phyloP scores from a whole-genome alignment of 1,284 basidiomycete genomes.

The Volvariella surrecta region DNA sequence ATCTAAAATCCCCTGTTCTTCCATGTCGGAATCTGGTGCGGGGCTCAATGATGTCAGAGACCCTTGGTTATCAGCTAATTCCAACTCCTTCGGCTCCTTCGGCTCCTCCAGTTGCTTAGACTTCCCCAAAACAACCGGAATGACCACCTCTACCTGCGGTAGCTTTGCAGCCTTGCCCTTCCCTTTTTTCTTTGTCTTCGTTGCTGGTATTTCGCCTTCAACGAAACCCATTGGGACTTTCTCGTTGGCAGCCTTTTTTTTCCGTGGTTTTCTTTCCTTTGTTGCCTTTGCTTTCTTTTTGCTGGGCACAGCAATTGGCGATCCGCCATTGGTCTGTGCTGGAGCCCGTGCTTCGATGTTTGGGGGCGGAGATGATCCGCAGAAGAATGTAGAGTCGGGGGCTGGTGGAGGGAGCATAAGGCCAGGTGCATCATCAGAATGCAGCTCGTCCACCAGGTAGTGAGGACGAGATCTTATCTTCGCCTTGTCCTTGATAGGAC shows the following conservation, averaged over 20 bases:
- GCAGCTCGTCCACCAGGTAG: background rate
- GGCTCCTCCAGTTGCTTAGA: background rate
- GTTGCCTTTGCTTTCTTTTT: slow-evolving; percentile 4
- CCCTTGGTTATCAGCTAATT: slow-evolving; percentile 17
- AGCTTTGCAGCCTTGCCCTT: slow-evolving; percentile 13
- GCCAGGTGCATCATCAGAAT: slow-evolving; percentile 7
- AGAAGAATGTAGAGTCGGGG: slow-evolving; percentile 21
- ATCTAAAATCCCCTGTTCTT: slow-evolving; percentile 11
- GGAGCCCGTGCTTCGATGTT: background rate
- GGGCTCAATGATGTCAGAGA: slow-evolving; percentile 13
- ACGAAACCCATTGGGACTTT: slow-evolving; percentile 14
- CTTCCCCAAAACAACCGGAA: background rate
- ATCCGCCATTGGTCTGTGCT: too few relatives aligned
- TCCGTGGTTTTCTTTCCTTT: slow-evolving; percentile 6
- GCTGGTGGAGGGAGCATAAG: slow-evolving; percentile 20
- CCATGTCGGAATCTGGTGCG: slow-evolving; percentile 11
- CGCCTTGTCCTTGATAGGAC: slow-evolving; percentile 8
- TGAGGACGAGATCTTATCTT: background rate
- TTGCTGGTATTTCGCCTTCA: slow-evolving; percentile 13
- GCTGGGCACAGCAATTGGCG: background rate
- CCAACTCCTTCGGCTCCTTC: slow-evolving; percentile 7
- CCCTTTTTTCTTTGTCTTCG: slow-evolving; percentile 6
- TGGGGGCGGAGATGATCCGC: slow-evolving; percentile 22
- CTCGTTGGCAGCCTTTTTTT: slow-evolving; percentile 12
- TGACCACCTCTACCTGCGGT: slow-evolving; percentile 5